Evolutionary conservation across 139 green algal species (phyloP), one percentile per base, ranked within the genome.

Genomic region (Haematococcus sp.): DNA sequence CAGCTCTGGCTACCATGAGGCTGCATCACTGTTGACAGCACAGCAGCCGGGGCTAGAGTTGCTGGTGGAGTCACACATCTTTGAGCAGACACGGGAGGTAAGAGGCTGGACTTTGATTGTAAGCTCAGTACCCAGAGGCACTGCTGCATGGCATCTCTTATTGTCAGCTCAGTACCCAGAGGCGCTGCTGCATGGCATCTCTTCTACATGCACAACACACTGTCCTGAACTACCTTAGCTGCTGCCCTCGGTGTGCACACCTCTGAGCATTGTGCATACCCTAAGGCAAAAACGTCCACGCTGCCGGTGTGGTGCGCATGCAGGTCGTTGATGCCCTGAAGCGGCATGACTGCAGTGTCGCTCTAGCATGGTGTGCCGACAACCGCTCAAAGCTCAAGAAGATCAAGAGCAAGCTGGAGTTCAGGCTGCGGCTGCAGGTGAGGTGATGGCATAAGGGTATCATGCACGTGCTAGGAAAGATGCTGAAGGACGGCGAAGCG

Each of bases 371-470:
- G 94, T 97, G 93, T 67, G 71, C 70, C 2, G 81, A 90, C 35
- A 82, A 98, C 70, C 70, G 73, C 0, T 40, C 59, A 4, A 77
- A 83, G 35, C 84, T 98, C 35, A 80, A 77, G 23, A 98, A 96
- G 78, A 70, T 81, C 59, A 92, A 91, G 70, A 92, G 79, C 79
- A 86, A 77, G 60, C 83, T 98, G 35, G 94, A 98, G 83, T 98
- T 98, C 76, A 85, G 90, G 71, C 84, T 98, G 30, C 71, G 91
- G 9, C 74, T 92, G 61, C 90, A 91, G 79, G 85, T 79, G 33
- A 17, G 65, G 22, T 5, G 7, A 19, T 7, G 11, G 40, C 7
- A 49, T 49, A 49, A 49, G 40, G 7, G 11, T 11, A 19, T 7
- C 40, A 49, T 49, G n/a, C n/a, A n/a, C n/a, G n/a, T n/a, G n/a